Evolutionary conservation across 2,329 filamentous ascomycete genomes (phyloP), one percentile per base, ranked within the genome.

Genomic region (Aspergillus glaucus): DNA sequence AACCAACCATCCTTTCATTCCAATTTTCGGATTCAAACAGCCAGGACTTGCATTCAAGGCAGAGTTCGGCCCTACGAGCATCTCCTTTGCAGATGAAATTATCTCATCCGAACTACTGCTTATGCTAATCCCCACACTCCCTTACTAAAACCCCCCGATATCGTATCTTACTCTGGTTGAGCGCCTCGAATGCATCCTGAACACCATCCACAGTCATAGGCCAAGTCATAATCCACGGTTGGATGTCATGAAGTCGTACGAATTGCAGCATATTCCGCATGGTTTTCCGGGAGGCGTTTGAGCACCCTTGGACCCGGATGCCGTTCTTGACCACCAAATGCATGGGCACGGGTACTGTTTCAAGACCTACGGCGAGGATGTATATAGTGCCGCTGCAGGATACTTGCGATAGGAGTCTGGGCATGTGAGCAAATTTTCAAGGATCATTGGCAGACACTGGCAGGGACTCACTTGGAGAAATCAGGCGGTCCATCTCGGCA

Each of bases 211-310:
- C 50, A 9, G 65, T 73, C 44, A 88, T 71, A 0, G 79, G 74
- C 60, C 80, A 87, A 62, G 73, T 80, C 71, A 87, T 78, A 28
- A 86, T 68, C 65, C 86, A 74, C 49, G 83, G 85, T 62, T 78
- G 76, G 53, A 88, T 75, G 4, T 72, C 73, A 56, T 86, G 80
- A 14, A 72, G 65, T 52, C 74, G 68, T 0, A 83, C 77, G 61
- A 88, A 88, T 3, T 71, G 72, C 48, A 88, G 76, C 44, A 85
- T 82, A 59, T 85, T 79, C 61, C 83, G 79, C 46, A 76, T 73
- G 55, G 86, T 79, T 22, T 79, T 68, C 0, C 81, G 75, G 45
- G 85, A 77, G 0, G 85, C 85, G 30, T 77, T 77, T 0, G 84
- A 75, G 69, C 77, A 83, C 4, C 82, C 82, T 52, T 80, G 75